Conservation (phyloP, 441 rosid species). For the Sinapis alba region DNA sequence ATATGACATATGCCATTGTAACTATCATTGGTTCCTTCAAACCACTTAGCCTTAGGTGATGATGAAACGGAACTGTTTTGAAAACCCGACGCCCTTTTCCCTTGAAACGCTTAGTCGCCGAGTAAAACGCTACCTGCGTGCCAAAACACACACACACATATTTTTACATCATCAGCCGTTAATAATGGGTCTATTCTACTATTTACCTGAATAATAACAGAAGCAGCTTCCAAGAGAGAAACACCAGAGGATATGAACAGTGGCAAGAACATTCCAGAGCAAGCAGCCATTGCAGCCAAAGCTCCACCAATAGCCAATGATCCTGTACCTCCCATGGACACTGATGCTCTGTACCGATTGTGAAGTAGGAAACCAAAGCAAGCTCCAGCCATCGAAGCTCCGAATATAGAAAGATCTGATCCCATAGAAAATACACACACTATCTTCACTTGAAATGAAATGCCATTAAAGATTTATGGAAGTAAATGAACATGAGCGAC, state of each 20-base stretch:
- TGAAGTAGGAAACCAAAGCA: constrained; percentile 90
- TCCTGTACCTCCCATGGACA: constrained; percentile 85
- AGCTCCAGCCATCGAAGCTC: constrained; percentile 96
- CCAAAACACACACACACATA: constrained; percentile 3
- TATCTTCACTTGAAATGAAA: constrained; percentile 10
- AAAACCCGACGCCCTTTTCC: constrained; percentile 59
- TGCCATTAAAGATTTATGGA: background rate
- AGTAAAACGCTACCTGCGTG: constrained; percentile 56
- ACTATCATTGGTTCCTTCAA: constrained; percentile 68
- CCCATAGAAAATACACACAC: background rate
- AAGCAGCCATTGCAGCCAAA: constrained; percentile 94
- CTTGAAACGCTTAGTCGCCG: constrained; percentile 44
- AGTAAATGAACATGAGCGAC: constrained; percentile 26
- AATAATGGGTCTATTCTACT: background rate
- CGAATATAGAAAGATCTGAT: constrained; percentile 83
- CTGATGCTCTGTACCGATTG: constrained; percentile 80
- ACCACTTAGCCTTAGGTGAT: constrained; percentile 63
- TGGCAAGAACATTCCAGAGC: constrained; percentile 93
- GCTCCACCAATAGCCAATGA: constrained; percentile 92
- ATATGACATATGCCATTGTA: constrained; percentile 63
- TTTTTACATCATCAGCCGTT: background rate
- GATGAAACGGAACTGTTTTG: constrained; percentile 72
- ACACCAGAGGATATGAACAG: constrained; percentile 80
- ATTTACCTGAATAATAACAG: constrained; percentile 73
- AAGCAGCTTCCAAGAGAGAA: constrained; percentile 64